Percentiles rank a stretch among this genome's conserved stretches.
These are phyloP conservation scores for Penicillium freii DNA, from an alignment of 2,329 filamentous ascomycete genomes.

Conservation along the genomic window DNA sequence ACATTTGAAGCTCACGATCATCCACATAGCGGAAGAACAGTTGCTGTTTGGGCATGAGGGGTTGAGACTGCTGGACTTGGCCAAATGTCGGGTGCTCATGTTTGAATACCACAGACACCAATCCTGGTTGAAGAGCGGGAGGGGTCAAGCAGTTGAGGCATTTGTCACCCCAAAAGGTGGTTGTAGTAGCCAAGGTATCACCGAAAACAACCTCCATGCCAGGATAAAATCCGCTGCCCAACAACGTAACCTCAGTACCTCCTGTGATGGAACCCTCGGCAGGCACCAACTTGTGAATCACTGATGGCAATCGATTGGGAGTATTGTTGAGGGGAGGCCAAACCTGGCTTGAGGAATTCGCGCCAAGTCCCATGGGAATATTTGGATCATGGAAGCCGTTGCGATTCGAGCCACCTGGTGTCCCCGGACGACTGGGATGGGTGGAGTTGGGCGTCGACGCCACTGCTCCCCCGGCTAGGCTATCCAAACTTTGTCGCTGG, in stretches of 20 bases:
- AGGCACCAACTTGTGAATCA: conserved; percentile 80
- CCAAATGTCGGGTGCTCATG: conserved; percentile 52
- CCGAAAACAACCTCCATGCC: conserved; percentile 85
- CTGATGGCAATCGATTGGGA: conserved; percentile 55
- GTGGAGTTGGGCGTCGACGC: conserved; percentile 71
- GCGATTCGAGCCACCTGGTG: conserved; percentile 55
- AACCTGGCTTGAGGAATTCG: conserved; percentile 50
- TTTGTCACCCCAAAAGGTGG: conserved; percentile 76
- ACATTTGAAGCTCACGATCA: conserved; percentile 49
- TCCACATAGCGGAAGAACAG: conserved; percentile 67
- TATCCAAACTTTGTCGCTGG: conserved; percentile 65
- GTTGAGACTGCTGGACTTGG: conserved; percentile 44
- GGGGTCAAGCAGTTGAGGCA: conserved; percentile 78
- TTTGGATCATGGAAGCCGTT: conserved; percentile 42
- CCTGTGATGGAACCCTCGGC: conserved; percentile 77
- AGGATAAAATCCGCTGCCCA: conserved; percentile 77
- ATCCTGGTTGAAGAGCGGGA: conserved; percentile 64
- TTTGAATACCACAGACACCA: conserved; percentile 69
- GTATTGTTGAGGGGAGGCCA: conserved; percentile 54
- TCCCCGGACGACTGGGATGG: conserved; percentile 74
- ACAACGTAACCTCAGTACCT: conserved; percentile 81
- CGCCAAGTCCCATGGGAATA: conserved; percentile 33
- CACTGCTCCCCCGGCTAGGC: conserved; percentile 61
- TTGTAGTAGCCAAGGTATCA: conserved; percentile 64
- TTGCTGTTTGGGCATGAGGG: conserved; percentile 49